Evolutionary conservation across 805 yeast species (phyloP).

Genomic region (Yarrowia hollandica): DNA sequence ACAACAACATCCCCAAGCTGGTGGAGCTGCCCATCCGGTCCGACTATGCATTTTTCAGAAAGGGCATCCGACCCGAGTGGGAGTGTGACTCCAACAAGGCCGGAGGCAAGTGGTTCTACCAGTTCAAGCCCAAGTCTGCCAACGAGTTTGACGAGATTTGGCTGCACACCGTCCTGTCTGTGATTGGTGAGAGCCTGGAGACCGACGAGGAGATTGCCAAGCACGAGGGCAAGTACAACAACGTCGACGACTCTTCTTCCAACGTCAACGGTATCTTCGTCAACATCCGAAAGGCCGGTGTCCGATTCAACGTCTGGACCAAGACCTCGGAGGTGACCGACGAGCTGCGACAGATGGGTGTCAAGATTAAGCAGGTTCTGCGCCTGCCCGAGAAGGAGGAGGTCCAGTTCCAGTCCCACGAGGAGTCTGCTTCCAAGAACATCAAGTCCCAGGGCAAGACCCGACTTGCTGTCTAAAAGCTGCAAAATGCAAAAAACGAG

Average conservation of each 20-base stretch:
- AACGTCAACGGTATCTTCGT: conserved; percentile 94
- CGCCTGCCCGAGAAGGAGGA: conserved; percentile 71
- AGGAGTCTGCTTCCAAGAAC: conserved; percentile 24
- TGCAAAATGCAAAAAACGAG: background rate
- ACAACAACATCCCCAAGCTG: conserved; percentile 89
- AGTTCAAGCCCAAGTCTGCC: conserved; percentile 49
- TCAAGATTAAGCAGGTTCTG: conserved; percentile 80
- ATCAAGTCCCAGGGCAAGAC: conserved; percentile 27
- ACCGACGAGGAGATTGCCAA: conserved; percentile 48
- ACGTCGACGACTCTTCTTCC: conserved; percentile 62
- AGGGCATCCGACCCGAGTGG: conserved; percentile 97
- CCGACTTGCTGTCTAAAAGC: conserved; percentile 9
- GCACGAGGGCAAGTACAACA: conserved; percentile 28
- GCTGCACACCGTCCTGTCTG: conserved; percentile 70
- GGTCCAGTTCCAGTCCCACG: conserved; percentile 59
- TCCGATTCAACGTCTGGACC: conserved; percentile 92
- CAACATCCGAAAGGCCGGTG: conserved; percentile 77
- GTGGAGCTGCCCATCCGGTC: conserved; percentile 87
- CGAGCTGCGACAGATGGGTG: conserved; percentile 71
- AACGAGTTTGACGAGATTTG: conserved; percentile 75
- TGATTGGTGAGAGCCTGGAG: conserved; percentile 94
- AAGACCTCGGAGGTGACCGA: conserved; percentile 64
- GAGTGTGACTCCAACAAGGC: conserved; percentile 83
- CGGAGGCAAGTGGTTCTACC: conserved; percentile 94
- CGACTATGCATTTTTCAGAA: conserved; percentile 93